A percentile compares a stretch with the other conserved stretches of the same genome.
phyloP scores from a whole-genome alignment of 805 yeast genomes.

The Komagataella pastoris region DNA sequence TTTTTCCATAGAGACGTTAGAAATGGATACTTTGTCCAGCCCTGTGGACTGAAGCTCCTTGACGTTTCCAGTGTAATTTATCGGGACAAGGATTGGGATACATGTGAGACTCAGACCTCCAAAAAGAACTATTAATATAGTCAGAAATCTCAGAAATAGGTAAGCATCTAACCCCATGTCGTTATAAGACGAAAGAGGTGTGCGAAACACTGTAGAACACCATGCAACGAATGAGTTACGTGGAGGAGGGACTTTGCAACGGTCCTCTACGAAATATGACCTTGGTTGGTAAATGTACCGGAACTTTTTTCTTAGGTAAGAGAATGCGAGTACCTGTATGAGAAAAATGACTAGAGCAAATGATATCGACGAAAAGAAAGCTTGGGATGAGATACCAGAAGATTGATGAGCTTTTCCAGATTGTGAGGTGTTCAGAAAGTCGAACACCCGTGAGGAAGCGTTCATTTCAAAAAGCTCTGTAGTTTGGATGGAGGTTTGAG shows the following conservation, averaged over 20 bases:
- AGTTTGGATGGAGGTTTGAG: not conserved
- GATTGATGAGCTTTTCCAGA: constrained; percentile 45
- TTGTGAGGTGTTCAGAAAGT: constrained; percentile 37
- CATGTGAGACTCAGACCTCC: constrained; percentile 36
- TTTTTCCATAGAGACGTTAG: constrained; percentile 46
- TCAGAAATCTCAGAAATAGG: constrained; percentile 52
- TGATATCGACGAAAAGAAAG: constrained; percentile 41
- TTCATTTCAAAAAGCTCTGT: not conserved
- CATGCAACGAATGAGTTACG: constrained; percentile 38
- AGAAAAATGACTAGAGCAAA: constrained; percentile 40
- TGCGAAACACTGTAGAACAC: constrained; percentile 30
- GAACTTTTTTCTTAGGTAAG: constrained; percentile 20
- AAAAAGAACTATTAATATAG: constrained; percentile 37
- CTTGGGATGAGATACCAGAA: constrained; percentile 42
- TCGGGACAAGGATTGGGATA: constrained; percentile 48
- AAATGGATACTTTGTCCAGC: constrained; percentile 56
- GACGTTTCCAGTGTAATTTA: constrained; percentile 35
- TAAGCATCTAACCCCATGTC: constrained; percentile 62
- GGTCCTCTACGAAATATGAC: constrained; percentile 26
- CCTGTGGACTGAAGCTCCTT: constrained; percentile 21
- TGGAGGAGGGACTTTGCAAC: constrained; percentile 22
- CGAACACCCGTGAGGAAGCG: constrained; percentile 6
- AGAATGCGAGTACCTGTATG: constrained; percentile 32
- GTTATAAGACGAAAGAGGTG: constrained; percentile 27
- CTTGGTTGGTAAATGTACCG: constrained; percentile 43